Base-by-base conservation (phyloP, 2,329 filamentous ascomycete species). In the Stachybotrys elegans region DNA sequence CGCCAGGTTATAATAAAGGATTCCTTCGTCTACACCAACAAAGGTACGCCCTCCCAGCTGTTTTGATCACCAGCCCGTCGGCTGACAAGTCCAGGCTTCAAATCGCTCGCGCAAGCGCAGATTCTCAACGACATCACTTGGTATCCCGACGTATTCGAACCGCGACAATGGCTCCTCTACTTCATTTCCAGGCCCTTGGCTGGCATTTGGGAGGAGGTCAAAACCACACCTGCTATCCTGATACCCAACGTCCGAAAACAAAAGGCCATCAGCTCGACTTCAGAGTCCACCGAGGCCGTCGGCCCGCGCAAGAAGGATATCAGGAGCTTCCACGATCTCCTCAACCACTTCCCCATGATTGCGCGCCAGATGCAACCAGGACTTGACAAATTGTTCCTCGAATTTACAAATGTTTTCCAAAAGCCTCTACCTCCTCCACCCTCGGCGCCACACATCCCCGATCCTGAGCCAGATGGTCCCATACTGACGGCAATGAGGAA, bases 1-100 rank as follows among this genome's bases (percentile, higher is more conserved):
- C 82, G 89, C 57, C 96, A 88, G 39, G 84, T 98, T 47, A 88
- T 98, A 36, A 83, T 98, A 52, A 97, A 97, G 67, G 93, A 98
- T 66, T 82, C 85, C 21, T 86, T 86, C 55, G 79, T 97, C 32
- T 98, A 94, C 68, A 96, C 86, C 63, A 97, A 97, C 61, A 98
- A 98, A 75, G 93, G 91, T 89, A 66, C 40, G 41, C 21, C 21
- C 17, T 11, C 22, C 17, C n/a, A 12, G 17, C 9, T 22, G 3
- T 37, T 39, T 13, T 5, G 29, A 38, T 25, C 19, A 32, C 27
- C 25, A 35, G 19, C 47, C 22, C 35, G 12, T 27, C 48, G 52
- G 54, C 64, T 58, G 55, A 54, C 44, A 27, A 13, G 25, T 17
- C 19, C 51, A 94, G 88, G 91, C 42, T 98, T 97, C 76, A 95